Evolutionary conservation across 768 basidiomycete species (phyloP).

Genomic region (Phlebiopsis gigantea): DNA sequence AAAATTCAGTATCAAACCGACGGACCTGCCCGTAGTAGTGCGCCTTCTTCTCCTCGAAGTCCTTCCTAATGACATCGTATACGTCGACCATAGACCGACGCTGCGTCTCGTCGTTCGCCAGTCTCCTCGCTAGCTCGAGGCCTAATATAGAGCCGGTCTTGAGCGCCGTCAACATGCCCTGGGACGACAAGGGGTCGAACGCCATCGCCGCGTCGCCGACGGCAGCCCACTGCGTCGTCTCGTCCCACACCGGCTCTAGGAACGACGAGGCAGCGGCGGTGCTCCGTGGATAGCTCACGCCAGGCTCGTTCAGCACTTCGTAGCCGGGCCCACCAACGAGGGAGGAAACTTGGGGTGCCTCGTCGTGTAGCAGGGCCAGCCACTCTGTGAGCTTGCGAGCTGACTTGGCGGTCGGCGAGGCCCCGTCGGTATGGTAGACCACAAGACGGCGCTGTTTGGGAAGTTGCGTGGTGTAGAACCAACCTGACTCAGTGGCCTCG

Average conservation of each 20-base stretch:
- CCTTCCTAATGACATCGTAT: constrained; percentile 1
- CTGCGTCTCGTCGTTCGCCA: not conserved
- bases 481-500: constrained; percentile 29
- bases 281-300: constrained; percentile 15
- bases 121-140: not conserved
- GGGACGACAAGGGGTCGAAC: constrained; percentile 36
- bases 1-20: constrained; percentile 2
- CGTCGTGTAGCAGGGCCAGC: constrained; percentile 17
- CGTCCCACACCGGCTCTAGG: constrained; percentile 16
- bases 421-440: constrained; percentile 27
- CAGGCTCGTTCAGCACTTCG: constrained; percentile 12
- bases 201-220: constrained; percentile 36
- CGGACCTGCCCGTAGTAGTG: constrained; percentile 7
- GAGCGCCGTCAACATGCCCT: constrained; percentile 34
- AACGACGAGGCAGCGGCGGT: constrained; percentile 28
- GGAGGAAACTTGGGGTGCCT: constrained; percentile 20
- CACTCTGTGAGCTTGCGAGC: constrained; percentile 18
- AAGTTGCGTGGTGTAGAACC: constrained; percentile 32
- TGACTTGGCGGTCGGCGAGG: constrained; percentile 20
- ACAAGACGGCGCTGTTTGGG: constrained; percentile 26
- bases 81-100: not conserved
- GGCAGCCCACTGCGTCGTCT: constrained; percentile 22
- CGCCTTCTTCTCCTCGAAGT: constrained; percentile 7
- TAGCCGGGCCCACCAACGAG: constrained; percentile 21
- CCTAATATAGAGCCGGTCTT: constrained; percentile 26